These are phyloP conservation scores for Pleurostoma richardsiae DNA, from an alignment of 2,329 filamentous ascomycete species.

Conservation along the genomic window DNA sequence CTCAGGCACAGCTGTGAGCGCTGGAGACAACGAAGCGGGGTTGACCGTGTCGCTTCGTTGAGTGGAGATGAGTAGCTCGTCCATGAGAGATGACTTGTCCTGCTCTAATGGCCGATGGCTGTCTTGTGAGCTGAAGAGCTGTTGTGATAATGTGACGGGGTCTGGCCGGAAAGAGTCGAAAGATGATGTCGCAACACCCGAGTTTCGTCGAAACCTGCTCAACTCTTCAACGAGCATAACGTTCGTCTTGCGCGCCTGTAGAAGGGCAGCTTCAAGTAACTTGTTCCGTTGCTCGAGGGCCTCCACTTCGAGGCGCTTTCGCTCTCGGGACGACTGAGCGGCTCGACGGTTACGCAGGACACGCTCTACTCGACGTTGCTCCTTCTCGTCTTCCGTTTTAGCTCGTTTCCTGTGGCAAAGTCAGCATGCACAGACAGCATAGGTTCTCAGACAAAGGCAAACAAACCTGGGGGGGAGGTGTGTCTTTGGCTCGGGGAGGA, in stretches of 20 bases:
- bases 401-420: conserved; percentile 70
- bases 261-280: conserved; percentile 60
- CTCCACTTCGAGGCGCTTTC: conserved; percentile 85
- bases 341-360: conserved; percentile 94
- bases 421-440: conserved; percentile 14
- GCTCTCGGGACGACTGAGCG: conserved; percentile 92
- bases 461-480: conserved; percentile 82
- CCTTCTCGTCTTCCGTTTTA: conserved; percentile 98
- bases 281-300: conserved; percentile 72
- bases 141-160: conserved; percentile 52
- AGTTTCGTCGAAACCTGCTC: conserved; percentile 38
- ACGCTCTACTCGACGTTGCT: conserved; percentile 93
- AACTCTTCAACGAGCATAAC: conserved; percentile 43
- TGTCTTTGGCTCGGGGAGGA: conserved; percentile 93
- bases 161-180: conserved; percentile 36
- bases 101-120: conserved; percentile 23
- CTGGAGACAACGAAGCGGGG: conserved; percentile 56
- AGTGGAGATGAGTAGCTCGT: conserved; percentile 36
- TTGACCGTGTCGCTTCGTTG: conserved; percentile 48
- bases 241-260: conserved; percentile 52
- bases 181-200: conserved; percentile 35
- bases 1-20: conserved; percentile 47
- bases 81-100: conserved; percentile 28
- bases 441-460: conserved; percentile 2
- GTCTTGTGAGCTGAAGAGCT: conserved; percentile 49